Conservation (phyloP, 1,284 basidiomycete species). For the Apiotrichum porosum region DNA sequence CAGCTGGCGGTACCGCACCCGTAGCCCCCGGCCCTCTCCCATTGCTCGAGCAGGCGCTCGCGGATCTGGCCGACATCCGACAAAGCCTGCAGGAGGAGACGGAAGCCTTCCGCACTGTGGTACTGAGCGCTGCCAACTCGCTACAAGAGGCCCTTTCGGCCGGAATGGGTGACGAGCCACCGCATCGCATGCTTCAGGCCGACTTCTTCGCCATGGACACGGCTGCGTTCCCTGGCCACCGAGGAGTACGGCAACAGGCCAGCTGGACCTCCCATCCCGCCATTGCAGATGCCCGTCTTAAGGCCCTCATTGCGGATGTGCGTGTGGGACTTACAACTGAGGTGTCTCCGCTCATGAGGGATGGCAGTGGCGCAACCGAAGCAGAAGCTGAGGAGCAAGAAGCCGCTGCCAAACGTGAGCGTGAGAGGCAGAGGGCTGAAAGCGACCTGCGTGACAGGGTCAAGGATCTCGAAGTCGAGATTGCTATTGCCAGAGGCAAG, state of each 20-base stretch:
- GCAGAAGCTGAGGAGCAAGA: conserved; percentile 24
- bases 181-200: neutral
- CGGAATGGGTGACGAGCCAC: conserved; percentile 1
- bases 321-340: conserved; percentile 23
- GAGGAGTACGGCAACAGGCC: conserved; percentile 20
- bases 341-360: conserved; percentile 1
- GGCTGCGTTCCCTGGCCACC: too few species aligned
- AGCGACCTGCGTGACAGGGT: conserved; percentile 37
- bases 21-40: conserved; percentile 46
- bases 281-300: conserved; percentile 39
- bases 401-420: conserved; percentile 20
- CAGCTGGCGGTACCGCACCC: conserved; percentile 26
- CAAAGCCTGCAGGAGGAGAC: conserved; percentile 66
- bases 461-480: conserved; percentile 45
- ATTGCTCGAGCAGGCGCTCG: conserved; percentile 64
- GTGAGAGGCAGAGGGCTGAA: conserved; percentile 27
- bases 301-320: conserved; percentile 29
- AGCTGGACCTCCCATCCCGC: conserved; percentile 43
- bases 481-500: conserved; percentile 30
- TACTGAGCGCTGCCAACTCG: conserved; percentile 65
- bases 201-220: conserved; percentile 12
- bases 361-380: conserved; percentile 3
- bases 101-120: conserved; percentile 60
- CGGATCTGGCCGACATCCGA: conserved; percentile 67
- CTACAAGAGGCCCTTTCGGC: conserved; percentile 54